phyloP scores from a whole-genome alignment of 306 rosid genomes.

The Quillaja saponaria region DNA sequence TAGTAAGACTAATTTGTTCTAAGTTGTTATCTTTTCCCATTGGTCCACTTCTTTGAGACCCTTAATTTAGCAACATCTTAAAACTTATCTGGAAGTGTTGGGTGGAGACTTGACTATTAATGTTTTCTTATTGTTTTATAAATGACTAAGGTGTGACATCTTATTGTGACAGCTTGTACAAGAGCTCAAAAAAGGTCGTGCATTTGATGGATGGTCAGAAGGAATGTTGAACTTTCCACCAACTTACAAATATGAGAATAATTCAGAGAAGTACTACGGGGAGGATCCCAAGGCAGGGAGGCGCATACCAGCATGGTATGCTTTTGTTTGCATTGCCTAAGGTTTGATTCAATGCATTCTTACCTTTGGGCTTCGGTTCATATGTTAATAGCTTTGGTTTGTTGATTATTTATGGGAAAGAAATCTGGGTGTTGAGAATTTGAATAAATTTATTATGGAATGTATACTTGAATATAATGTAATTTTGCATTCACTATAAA shows the following conservation, averaged over 20 bases:
- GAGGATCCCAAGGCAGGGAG: conserved; percentile 73
- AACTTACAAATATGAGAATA: conserved; percentile 79
- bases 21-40: no score
- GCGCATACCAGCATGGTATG: conserved; percentile 95
- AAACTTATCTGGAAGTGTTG: no score
- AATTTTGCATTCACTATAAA: not conserved
- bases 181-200: conserved; percentile 62
- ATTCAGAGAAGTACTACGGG: conserved; percentile 79
- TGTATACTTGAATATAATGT: no score
- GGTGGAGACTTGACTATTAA: no score
- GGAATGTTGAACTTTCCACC: conserved; percentile 82
- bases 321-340: conserved; percentile 22
- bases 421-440: no score
- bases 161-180: conserved; percentile 61
- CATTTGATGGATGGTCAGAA: conserved; percentile 94
- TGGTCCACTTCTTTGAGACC: no score
- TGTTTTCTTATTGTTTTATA: no score
- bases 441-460: no score
- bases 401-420: no score
- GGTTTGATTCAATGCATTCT: conserved; percentile 25
- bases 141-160: conserved; percentile 9
- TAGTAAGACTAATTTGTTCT: no score
- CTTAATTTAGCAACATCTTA: no score
- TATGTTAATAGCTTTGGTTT: not conserved
- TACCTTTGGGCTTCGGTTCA: conserved; percentile 5